A percentile compares a stretch with the other conserved stretches of the same genome.
Conservation (phyloP, 148 eudicot species). For the Heliamphora exappendiculata region DNA sequence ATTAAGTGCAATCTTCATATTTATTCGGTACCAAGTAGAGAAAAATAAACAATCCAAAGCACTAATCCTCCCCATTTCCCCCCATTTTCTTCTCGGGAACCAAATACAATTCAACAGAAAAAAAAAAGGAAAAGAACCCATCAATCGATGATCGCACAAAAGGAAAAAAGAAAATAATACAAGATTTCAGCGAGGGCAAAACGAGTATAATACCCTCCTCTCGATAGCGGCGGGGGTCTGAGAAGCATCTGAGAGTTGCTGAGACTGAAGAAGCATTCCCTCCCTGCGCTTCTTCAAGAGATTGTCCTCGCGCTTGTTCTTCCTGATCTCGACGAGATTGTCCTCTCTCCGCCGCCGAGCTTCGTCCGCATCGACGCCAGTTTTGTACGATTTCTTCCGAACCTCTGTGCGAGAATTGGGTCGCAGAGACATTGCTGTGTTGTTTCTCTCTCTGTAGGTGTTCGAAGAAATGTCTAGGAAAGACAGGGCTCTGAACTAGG, state of each 20-base stretch:
- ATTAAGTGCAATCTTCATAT: background rate
- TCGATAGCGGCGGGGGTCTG: constrained; percentile 39
- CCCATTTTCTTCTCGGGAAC: background rate
- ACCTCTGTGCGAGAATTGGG: constrained; percentile 64
- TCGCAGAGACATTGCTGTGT: constrained; percentile 54
- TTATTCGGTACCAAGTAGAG: background rate
- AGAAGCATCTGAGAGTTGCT: constrained; percentile 43
- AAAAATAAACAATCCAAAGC: background rate
- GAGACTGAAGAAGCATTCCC: constrained; percentile 44
- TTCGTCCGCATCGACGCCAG: constrained; percentile 80
- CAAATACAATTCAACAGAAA: background rate
- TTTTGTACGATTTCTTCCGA: constrained; percentile 77
- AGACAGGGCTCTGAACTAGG: background rate
- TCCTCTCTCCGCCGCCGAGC: constrained; percentile 91
- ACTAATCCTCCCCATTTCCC: background rate
- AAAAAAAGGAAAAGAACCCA: background rate
- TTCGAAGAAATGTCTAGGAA: background rate
- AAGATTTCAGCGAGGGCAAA: constrained; percentile 6
- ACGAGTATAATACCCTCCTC: constrained; percentile 38
- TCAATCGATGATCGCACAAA: constrained; percentile 19
- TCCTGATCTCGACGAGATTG: constrained; percentile 89
- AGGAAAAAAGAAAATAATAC: background rate
- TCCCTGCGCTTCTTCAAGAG: constrained; percentile 74
- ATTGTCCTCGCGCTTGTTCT: constrained; percentile 76
- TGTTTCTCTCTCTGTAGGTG: background rate